Base-by-base conservation (phyloP, 306 rosid species). In the Vigna angularis region DNA sequence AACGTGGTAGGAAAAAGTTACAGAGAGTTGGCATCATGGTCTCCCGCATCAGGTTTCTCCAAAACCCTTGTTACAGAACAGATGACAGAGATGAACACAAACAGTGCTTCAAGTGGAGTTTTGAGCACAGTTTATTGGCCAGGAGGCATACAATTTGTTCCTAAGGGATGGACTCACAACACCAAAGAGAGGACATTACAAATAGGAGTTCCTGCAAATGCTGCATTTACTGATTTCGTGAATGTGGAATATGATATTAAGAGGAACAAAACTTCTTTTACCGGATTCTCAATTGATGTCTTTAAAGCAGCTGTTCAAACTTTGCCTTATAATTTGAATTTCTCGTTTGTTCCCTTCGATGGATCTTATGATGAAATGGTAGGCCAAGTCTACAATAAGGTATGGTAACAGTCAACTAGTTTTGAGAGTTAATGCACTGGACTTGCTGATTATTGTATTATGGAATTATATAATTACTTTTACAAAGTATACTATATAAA, bases 251-350 rank as follows among this genome's bases (percentile, higher is more conserved):
- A 78, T 64, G 72, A 78, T 28, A 56, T 49, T 9, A 66, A 45
- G 12, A 51, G 3, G 61, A 88, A 87, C 6, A 57, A 53, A 26
- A 63, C 87, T 61, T 18, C 2, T 5, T 8, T 83, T 69, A 68
- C 83, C 1, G 97, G 93, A 17, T 90, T 84, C 70, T 87, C 93
- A 30, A 87, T 92, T 47, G 18, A 75, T 56, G 85, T 90, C 66
- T 89, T 92, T 59, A 26, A 85, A 80, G 86, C 85, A 53, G 85
- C 74, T 20, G 70, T 75, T 18, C 24, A 73, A 10, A 73, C 10
- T 8, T 75, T 89, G 7, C 85, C 82, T 68, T 84, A 82, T 81
- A 28, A 72, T 4, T 73, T 90, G 85, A 30, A n/a, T 3, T 83
- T 81, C 20, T n/a, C 0, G 0, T 83, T 85, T 14, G 80, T 65